Percentiles rank a stretch among this genome's conserved stretches.
These are phyloP conservation scores for Wallacemonas sp. DNA, from an alignment of 208 protist genomes.

Conservation along the genomic window DNA sequence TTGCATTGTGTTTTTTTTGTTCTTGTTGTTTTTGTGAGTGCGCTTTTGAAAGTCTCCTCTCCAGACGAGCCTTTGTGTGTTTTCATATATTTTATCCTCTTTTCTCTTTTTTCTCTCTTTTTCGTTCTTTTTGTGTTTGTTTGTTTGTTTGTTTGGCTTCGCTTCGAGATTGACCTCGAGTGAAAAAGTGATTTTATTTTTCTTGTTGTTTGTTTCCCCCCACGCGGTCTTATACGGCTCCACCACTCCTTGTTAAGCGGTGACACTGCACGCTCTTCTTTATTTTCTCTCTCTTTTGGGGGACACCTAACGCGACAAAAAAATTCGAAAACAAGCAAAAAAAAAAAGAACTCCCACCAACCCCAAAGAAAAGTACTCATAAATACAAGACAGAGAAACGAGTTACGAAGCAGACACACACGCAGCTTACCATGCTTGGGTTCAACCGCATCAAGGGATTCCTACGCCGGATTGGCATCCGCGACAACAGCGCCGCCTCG, in stretches of 20 bases:
- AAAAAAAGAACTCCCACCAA: background rate
- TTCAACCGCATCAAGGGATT: constrained; percentile 31
- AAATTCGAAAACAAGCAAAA: background rate
- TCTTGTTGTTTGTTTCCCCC: too few relatives aligned
- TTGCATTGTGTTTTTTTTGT: background rate
- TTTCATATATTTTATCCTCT: constrained; percentile 11
- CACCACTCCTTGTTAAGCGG: too few relatives aligned
- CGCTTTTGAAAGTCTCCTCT: background rate
- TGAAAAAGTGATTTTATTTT: too few relatives aligned
- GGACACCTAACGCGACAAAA: background rate
- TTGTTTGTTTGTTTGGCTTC: constrained; percentile 7
- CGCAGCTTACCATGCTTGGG: constrained; percentile 40
- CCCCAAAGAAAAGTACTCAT: background rate
- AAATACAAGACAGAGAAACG: background rate
- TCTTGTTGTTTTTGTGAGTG: constrained; percentile 16
- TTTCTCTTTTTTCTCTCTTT: constrained; percentile 10
- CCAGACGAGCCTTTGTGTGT: too few relatives aligned
- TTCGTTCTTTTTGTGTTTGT: background rate
- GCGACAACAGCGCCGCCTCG: background rate
- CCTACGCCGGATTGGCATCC: constrained; percentile 8
- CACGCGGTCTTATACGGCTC: too few relatives aligned
- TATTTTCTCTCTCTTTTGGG: constrained; percentile 13
- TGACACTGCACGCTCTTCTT: too few relatives aligned
- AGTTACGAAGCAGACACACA: background rate
- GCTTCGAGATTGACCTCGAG: too few relatives aligned